phyloP scores from a whole-genome alignment of 1,139 yeast species.

The Yamadazyma epiphylla region DNA sequence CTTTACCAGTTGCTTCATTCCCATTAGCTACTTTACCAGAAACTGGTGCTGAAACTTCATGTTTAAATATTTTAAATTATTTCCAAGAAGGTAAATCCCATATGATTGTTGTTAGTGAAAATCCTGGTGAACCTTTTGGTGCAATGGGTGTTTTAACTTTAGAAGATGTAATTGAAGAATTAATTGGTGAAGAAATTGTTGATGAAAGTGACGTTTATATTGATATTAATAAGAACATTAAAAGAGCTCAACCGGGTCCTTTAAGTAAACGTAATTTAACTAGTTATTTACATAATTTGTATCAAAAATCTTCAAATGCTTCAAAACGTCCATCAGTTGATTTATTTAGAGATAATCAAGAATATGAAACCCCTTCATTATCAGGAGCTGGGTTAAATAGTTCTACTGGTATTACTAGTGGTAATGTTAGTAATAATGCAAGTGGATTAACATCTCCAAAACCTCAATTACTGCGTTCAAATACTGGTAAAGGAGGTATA shows the following conservation, averaged over 20 bases:
- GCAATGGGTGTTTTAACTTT: constrained; percentile 89
- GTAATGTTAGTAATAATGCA: background rate
- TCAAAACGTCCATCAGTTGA: constrained; percentile 42
- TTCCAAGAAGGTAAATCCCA: constrained; percentile 98
- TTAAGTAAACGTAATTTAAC: constrained; percentile 69
- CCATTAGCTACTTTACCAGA: constrained; percentile 96
- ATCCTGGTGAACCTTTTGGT: constrained; percentile 85
- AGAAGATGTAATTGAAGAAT: constrained; percentile 95
- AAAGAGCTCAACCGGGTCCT: constrained; percentile 83
- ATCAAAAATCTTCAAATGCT: constrained; percentile 31
- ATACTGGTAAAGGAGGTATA: too few species aligned
- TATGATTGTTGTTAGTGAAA: constrained; percentile 88
- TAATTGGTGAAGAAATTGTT: constrained; percentile 95
- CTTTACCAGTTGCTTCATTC: constrained; percentile 86
- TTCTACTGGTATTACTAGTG: background rate
- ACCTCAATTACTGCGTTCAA: constrained; percentile 1
- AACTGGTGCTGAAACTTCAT: constrained; percentile 87
- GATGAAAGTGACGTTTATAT: constrained; percentile 96
- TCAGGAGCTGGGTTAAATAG: background rate
- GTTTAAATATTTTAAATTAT: constrained; percentile 87
- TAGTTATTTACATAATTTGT: constrained; percentile 60
- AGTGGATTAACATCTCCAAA: too few species aligned
- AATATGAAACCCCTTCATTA: background rate
- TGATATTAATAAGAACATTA: constrained; percentile 84
- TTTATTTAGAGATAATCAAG: constrained; percentile 1